phyloP scores from a whole-genome alignment of 2,329 filamentous ascomycete genomes.

The Juglanconis oblonga region DNA sequence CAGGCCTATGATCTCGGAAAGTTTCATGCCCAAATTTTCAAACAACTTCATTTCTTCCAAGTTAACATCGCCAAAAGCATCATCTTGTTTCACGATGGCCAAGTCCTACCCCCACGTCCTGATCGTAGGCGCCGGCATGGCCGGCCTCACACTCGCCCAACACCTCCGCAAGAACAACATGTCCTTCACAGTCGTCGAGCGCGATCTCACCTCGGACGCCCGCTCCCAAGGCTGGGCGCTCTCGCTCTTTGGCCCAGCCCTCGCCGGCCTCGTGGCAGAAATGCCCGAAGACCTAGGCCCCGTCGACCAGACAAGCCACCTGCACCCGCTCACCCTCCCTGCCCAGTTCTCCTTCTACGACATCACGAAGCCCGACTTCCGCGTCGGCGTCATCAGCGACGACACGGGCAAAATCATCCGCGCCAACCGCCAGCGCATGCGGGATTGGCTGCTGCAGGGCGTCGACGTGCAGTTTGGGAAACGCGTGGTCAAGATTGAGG shows the following conservation, averaged over 20 bases:
- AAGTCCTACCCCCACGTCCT: slow-evolving; percentile 27
- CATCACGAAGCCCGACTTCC: slow-evolving; percentile 7
- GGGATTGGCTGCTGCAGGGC: slow-evolving; percentile 25
- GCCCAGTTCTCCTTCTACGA: slow-evolving; percentile 23
- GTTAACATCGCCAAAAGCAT: not conserved
- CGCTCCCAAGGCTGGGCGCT: slow-evolving; percentile 30
- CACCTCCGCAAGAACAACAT: slow-evolving; percentile 31
- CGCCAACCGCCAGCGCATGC: slow-evolving; percentile 27
- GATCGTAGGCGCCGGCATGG: slow-evolving; percentile 40
- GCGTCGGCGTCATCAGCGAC: slow-evolving; percentile 23
- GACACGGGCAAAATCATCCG: slow-evolving; percentile 29
- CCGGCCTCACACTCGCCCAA: slow-evolving; percentile 40
- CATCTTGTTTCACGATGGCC: no score
- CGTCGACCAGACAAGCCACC: slow-evolving; percentile 22
- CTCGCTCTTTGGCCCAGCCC: slow-evolving; percentile 27
- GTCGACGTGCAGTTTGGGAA: slow-evolving; percentile 38
- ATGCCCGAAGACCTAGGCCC: slow-evolving; percentile 23
- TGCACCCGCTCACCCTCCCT: slow-evolving; percentile 24
- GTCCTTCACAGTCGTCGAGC: slow-evolving; percentile 36
- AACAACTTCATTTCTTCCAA: no score
- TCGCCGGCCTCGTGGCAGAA: slow-evolving; percentile 19
- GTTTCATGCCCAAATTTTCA: no score
- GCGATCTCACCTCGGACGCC: slow-evolving; percentile 26
- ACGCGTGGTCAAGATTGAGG: slow-evolving; percentile 30
- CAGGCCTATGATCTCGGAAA: no score